A percentile compares a stretch with the other conserved stretches of the same genome.
These are phyloP conservation scores for Aspergillus carlsbadensis DNA, from an alignment of 495 filamentous ascomycete genomes.

Conservation along the genomic window DNA sequence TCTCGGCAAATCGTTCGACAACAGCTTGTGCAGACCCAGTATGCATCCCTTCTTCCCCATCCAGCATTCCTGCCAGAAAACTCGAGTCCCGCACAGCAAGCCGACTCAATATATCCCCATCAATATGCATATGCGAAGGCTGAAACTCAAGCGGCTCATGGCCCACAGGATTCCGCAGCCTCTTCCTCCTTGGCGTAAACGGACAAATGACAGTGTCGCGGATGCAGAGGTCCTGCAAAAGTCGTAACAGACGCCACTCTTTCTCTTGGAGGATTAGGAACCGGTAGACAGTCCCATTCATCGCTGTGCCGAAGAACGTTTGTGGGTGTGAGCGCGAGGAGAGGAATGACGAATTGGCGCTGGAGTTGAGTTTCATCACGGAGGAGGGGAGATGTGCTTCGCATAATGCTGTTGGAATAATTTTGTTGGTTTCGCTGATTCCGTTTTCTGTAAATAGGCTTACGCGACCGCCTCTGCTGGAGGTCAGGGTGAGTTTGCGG, in stretches of 20 bases:
- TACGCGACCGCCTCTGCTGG: constrained; percentile 38
- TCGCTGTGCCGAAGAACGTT: constrained; percentile 55
- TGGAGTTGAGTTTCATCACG: constrained; percentile 27
- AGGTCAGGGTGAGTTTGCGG: constrained; percentile 28
- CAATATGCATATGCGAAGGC: constrained; percentile 57
- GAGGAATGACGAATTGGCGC: constrained; percentile 15
- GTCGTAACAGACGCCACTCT: constrained; percentile 59
- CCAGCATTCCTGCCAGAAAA: constrained; percentile 40
- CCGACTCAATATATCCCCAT: constrained; percentile 63
- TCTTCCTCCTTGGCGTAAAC: constrained; percentile 28
- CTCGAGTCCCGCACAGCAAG: constrained; percentile 49
- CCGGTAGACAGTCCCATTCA: constrained; percentile 64
- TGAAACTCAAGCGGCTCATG: constrained; percentile 32
- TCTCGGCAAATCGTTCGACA: constrained; percentile 27
- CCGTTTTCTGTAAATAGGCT: constrained; percentile 26
- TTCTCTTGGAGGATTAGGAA: constrained; percentile 55
- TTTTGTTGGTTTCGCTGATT: constrained; percentile 23
- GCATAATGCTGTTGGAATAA: constrained; percentile 25
- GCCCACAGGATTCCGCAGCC: constrained; percentile 26
- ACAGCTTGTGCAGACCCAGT: constrained; percentile 17
- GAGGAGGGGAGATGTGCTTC: constrained; percentile 37
- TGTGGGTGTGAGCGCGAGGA: constrained; percentile 12
- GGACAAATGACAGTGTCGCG: constrained; percentile 39
- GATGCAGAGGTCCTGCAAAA: constrained; percentile 60
- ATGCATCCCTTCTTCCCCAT: constrained; percentile 16